Evolutionary conservation across 805 yeast genomes (phyloP), one percentile per base, ranked within the genome.

Genomic region (Cyberlindnera sargentensis): DNA sequence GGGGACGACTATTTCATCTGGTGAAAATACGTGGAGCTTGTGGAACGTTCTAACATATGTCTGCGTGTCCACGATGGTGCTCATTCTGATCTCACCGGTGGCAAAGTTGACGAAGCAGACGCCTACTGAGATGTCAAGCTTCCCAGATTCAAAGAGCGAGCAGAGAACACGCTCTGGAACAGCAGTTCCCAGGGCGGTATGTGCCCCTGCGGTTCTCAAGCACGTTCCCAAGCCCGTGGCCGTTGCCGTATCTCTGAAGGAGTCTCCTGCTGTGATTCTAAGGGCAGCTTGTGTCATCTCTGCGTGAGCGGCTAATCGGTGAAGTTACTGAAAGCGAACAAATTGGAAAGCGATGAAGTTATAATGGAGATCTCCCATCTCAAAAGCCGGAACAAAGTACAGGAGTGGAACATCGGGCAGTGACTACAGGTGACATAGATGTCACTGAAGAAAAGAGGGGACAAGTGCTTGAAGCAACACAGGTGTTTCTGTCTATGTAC

Each of bases 31-130:
- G 20, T 61, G 62, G 1, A 71, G 40, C 44, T 67, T 67, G 46
- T 73, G 71, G 7, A 73, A 52, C 0, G 75, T 68, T 37, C 75
- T 55, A 3, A 71, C 70, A 43, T 61, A 71, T 0, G 75, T 71
- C 47, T 67, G 75, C 0, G 77, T 66, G 48, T 73, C 78, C 20
- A 63, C 54, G 10, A 66, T 57, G 10, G 63, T 65, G 10, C 70
- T 61, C 20, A 69, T 41, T 2, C 57, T 57, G 44, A 72, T 43
- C 31, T 59, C 64, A 4, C 73, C 75, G 0, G 70, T 66, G 31
- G 56, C 61, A 10, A 63, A 52, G 40, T 66, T 60, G 4, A 70
- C 42, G 34, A 70, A 60, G 37, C 73, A 69, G 4, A 71, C 40
- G 3, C 76, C 77, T 7, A 73, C 63, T 3, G 64, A 49, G 3